A percentile compares a stretch with the other conserved stretches of the same genome.
These are phyloP conservation scores for Cladosporium sp. DNA, from an alignment of 2,329 filamentous ascomycete genomes.

Conservation along the genomic window DNA sequence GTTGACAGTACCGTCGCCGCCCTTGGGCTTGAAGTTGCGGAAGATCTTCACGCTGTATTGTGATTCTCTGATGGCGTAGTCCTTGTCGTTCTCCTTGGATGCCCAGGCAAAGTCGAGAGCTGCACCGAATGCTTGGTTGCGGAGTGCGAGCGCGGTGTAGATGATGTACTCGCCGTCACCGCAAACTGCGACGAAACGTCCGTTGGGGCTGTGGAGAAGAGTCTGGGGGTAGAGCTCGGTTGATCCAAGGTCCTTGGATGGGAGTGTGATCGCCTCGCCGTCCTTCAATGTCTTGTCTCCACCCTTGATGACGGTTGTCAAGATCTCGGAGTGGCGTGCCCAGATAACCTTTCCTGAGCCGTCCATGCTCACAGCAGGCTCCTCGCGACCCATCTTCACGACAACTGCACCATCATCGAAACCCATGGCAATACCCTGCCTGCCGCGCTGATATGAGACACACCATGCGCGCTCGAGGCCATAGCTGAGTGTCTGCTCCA, in stretches of 20 bases:
- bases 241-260: constrained; percentile 91
- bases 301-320: constrained; percentile 92
- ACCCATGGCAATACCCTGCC: constrained; percentile 91
- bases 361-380: constrained; percentile 98
- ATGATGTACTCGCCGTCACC: constrained; percentile 99
- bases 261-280: constrained; percentile 79
- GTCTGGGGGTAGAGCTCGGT: constrained; percentile 98
- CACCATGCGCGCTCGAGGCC: constrained; percentile 96
- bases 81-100: constrained; percentile 95
- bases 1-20: constrained; percentile 71
- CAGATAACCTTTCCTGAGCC: constrained; percentile 92
- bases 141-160: constrained; percentile 93
- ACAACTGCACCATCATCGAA: constrained; percentile 98
- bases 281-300: constrained; percentile 84
- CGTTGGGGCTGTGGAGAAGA: constrained; percentile 92
- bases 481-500: constrained; percentile 95
- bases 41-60: constrained; percentile 93
- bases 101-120: constrained; percentile 97
- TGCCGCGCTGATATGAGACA: constrained; percentile 91
- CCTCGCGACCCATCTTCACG: constrained; percentile 94
- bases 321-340: constrained; percentile 92
- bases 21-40: constrained; percentile 95
- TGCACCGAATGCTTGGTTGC: constrained; percentile 96
- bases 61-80: constrained; percentile 96
- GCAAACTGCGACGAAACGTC: constrained; percentile 83